Evolutionary conservation across 441 rosid genomes (phyloP), one percentile per base, ranked within the genome.

Genomic region (Adansonia grandidieri): DNA sequence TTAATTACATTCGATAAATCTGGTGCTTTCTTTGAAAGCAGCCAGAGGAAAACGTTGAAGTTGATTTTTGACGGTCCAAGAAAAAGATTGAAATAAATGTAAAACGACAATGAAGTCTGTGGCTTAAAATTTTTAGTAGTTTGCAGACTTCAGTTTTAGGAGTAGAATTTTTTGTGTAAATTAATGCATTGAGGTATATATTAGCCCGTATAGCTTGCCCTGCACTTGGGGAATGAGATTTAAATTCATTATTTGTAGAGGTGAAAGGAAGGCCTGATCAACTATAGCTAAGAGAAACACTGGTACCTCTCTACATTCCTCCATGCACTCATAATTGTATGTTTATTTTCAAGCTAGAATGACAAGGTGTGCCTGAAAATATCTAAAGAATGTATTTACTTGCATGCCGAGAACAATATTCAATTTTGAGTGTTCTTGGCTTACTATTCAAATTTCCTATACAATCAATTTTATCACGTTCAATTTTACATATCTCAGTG

Each of bases 401-500:
- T 71, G 61, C 74, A 14, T 28, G 62, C 15, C 8, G 42, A 69
- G 15, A 19, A 74, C 17, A 45, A 57, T 74, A 51, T 32, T 58
- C n/a, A 15, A 51, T 44, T 74, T 15, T 14, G 13, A 44, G 51
- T 45, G 6, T n/a, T 32, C 13, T 76, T 64, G 22, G 48, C 32
- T 60, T 51, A n/a, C 14, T 20, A 48, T 60, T 71, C 66, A 77
- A 51, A 40, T 60, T 75, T 11, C 20, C 74, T 65, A 77, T 56
- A 4, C 62, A 6, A 62, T 64, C 57, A 54, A 61, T 51, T 47
- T 66, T 54, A 28, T 66, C 70, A 67, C 78, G 78, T 50, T 72
- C 66, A 73, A 81, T 78, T 78, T 22, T 19, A 72, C 82, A 85
- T 88, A 76, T 83, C 85, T 74, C 84, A 81, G 78, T 68, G 66